These are phyloP conservation scores for Microdochium trichocladiopsis DNA, from an alignment of 2,329 filamentous ascomycete genomes.

Conservation along the genomic window DNA sequence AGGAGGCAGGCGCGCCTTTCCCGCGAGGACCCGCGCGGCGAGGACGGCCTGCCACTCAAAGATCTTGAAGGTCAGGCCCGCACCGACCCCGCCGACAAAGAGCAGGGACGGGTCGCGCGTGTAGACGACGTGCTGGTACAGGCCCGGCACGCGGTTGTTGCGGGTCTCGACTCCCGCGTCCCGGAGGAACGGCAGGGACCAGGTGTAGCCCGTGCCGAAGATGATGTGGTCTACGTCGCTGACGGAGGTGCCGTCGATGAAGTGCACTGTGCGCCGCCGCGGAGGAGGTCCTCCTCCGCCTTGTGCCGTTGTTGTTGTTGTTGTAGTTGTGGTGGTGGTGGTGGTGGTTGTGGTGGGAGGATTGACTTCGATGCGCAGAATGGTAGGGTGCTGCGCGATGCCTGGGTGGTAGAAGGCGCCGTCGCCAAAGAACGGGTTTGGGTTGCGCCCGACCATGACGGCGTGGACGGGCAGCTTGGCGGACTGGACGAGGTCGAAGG, in stretches of 20 bases:
- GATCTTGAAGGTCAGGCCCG: slow-evolving; percentile 58
- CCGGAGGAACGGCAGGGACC: slow-evolving; percentile 56
- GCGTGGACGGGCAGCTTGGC: slow-evolving; percentile 14
- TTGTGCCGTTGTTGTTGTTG: neutral
- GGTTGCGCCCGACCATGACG: slow-evolving; percentile 14
- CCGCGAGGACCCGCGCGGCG: slow-evolving; percentile 50
- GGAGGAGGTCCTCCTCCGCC: neutral
- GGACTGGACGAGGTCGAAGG: slow-evolving; percentile 12
- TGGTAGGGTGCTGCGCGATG: slow-evolving; percentile 28
- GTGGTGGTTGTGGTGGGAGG: neutral
- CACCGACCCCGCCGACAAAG: slow-evolving; percentile 51
- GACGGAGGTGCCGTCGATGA: slow-evolving; percentile 46
- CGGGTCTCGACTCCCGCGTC: slow-evolving; percentile 33
- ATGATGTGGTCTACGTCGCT: slow-evolving; percentile 53
- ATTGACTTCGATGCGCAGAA: slow-evolving; percentile 31
- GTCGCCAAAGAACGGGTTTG: slow-evolving; percentile 19
- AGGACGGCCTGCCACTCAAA: slow-evolving; percentile 64
- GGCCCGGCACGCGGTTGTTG: slow-evolving; percentile 46
- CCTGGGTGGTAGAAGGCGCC: slow-evolving; percentile 14
- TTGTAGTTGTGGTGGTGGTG: neutral
- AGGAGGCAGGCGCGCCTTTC: slow-evolving; percentile 41
- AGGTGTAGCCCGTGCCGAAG: slow-evolving; percentile 61
- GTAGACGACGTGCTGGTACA: slow-evolving; percentile 54
- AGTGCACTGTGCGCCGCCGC: slow-evolving; percentile 37
- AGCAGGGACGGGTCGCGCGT: slow-evolving; percentile 44